A percentile compares a stretch with the other conserved stretches of the same genome.
These are phyloP conservation scores for Colletotrichum echinochloae DNA, from an alignment of 2,329 filamentous ascomycete species.

Conservation along the genomic window DNA sequence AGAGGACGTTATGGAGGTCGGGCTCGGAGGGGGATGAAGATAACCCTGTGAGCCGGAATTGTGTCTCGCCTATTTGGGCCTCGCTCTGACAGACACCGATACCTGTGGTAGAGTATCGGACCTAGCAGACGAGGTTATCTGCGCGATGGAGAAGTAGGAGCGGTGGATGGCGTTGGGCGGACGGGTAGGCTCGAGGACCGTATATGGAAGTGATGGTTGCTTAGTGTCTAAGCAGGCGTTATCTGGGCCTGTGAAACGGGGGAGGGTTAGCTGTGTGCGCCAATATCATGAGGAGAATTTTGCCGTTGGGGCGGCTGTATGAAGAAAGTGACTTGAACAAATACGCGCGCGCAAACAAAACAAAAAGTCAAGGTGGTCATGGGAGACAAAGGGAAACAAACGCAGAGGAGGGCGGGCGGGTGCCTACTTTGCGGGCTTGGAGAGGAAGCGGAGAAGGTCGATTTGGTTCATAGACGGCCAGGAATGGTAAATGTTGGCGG, in stretches of 20 bases:
- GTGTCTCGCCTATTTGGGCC: slow-evolving; percentile 74
- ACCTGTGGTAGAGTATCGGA: slow-evolving; percentile 85
- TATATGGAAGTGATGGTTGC: slow-evolving; percentile 9
- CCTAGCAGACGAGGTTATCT: slow-evolving; percentile 81
- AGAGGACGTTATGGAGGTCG: slow-evolving; percentile 91
- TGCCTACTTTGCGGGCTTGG: slow-evolving; percentile 91
- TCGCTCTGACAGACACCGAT: slow-evolving; percentile 84
- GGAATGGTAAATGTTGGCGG: slow-evolving; percentile 16
- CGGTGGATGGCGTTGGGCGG: slow-evolving; percentile 18
- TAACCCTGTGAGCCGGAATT: slow-evolving; percentile 88
- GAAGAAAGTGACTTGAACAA: not conserved
- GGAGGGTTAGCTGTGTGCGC: not conserved
- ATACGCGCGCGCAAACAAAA: not conserved
- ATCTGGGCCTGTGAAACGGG: slow-evolving; percentile 42
- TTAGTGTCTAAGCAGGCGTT: slow-evolving; percentile 31
- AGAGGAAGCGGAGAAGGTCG: slow-evolving; percentile 92
- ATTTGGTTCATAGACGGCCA: slow-evolving; percentile 85
- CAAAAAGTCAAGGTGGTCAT: not conserved
- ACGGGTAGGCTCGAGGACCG: slow-evolving; percentile 32
- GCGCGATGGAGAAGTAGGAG: slow-evolving; percentile 44
- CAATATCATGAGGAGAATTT: not conserved
- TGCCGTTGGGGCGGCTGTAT: not conserved
- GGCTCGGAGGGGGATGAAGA: slow-evolving; percentile 84
- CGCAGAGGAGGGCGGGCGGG: not conserved
- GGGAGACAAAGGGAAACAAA: not conserved